Evolutionary conservation across 2,329 filamentous ascomycete genomes (phyloP), one percentile per base, ranked within the genome.

Genomic region (Neospermospora avenae): DNA sequence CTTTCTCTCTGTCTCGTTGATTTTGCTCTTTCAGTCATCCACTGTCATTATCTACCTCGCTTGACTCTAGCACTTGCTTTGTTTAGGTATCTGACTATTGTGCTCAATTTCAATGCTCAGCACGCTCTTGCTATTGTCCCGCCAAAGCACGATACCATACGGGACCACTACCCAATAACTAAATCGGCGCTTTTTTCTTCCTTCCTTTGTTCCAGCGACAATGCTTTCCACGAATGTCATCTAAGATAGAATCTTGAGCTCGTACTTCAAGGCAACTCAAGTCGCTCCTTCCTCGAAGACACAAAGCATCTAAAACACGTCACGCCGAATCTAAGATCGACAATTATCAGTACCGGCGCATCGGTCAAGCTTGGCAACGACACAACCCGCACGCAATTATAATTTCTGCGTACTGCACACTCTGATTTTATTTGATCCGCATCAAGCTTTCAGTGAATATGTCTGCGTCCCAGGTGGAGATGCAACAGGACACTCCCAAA

Each of bases 391-490:
- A 16, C 57, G 31, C 24, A 28, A 31, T 48, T 41, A 13, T 28
- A 25, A 34, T 45, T 18, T 5, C 4, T 3, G n/a, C n/a, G n/a
- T n/a, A 45, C 25, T 14, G 34, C 24, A 41, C 49, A 14, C 34
- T 25, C 14, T 45, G n/a, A 7, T 3, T 18, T 18, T 24, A 20
- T 22, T 41, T 45, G 31, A 44, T 18, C 28, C 7, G 41, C 25
- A 34, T 44, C 6, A 25, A 44, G 4, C 22, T 20, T 14, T 16
- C 37, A 31, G 52, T 44, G 31, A 55, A 61, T 51, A 68, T 69
- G 67, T 63, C 64, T 59, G 58, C 62, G 55, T 34, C 53, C 35
- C 22, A 45, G 22, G 28, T 20, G 14, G 24, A 48, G 28, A 20
- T 16, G 8, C 61, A 48, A 24, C 53, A 55, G 45, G 55, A 42